Base-by-base conservation (phyloP, 495 filamentous ascomycete genomes). In the Penicillium fimorum region DNA sequence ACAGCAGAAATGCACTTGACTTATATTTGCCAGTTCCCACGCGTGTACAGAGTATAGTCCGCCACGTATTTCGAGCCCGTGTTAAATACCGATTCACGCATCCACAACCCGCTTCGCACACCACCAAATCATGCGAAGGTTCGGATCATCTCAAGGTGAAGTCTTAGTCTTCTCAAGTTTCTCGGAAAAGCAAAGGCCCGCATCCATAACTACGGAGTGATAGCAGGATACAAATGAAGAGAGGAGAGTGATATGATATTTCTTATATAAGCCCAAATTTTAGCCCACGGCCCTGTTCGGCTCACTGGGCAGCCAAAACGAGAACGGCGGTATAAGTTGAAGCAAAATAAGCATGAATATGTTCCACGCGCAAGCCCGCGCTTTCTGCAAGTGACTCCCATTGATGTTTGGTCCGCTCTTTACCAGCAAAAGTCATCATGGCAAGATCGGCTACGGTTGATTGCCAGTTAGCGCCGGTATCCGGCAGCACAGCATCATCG, bases 301-400 rank as follows among this genome's bases (percentile, higher is more conserved):
- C 11, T 37, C 27, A 63, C 45, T 62, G 42, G n/a, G 48, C 47
- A n/a, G 44, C 62, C 41, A 71, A 40, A 9, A 67, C 63, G n/a
- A 70, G 35, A 25, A 72, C 25, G 3, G 66, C 62, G 17, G 58
- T 58, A 40, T 63, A 64, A 15, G 52, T 63, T 24, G 59, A 53
- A 6, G 53, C 42, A 51, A 62, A 60, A 47, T 76, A 75, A 24
- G 59, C 59, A 22, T 69, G 78, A 20, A 82, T 74, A 47, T 75
- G 66, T 30, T 70, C 55, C 25, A 81, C 50, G 24, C 58, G 64
- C 41, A 85, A 57, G 1, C 79, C 80, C 1, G 72, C 75, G 8
- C 47, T 48, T 4, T 62, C 60, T 24, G 77, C 53, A 17, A 84
- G 57, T 9, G 56, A 50, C 27, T 63, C 29, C 77, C 78, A 84